Evolutionary conservation across 2,329 filamentous ascomycete species (phyloP), one percentile per base, ranked within the genome.

Genomic region (Blumeria graminis): DNA sequence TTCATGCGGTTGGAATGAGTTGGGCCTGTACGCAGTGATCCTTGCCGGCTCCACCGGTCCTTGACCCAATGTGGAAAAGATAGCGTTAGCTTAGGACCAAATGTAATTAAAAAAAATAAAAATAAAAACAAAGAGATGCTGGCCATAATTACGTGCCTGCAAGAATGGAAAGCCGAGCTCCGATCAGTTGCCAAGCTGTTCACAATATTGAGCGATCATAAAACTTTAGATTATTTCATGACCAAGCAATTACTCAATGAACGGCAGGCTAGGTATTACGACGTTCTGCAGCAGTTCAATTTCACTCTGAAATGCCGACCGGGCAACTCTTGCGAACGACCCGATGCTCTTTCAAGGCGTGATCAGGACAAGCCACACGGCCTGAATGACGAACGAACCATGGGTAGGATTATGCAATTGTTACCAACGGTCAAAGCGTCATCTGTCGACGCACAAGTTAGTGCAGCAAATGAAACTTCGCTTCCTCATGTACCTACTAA

Each of bases 121-220:
- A n/a, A n/a, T n/a, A n/a, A n/a, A n/a, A n/a, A 35, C 18, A 52
- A 52, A n/a, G 48, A 52, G 32, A 52, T 52, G 28, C 48, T n/a
- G 8, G 48, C 48, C 13, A 52, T 52, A 16, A 32, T 51, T 13
- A 34, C 46, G 13, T 51, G 16, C 22, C 22, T 51, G 16, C 32
- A 51, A 34, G 46, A 51, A 51, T 51, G 46, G 46, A 11, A 51
- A 34, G 22, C 22, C 6, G 7, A 51, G 32, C 46, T 51, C 4
- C 32, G 14, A n/a, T 51, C 46, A n/a, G 46, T 51, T 13, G 13
- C 46, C 14, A 32, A 51, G 5, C 46, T 32, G n/a, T 51, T 51
- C 22, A 34, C 13, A 16, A 33, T 51, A 33, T 13, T 51, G 11
- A 48, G 4, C 13, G 46, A 51, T 18, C 46, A 51, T n/a, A 51